Evolutionary conservation across 78 protist species (phyloP).

Genomic region (Paratrimastix pyriformis): DNA sequence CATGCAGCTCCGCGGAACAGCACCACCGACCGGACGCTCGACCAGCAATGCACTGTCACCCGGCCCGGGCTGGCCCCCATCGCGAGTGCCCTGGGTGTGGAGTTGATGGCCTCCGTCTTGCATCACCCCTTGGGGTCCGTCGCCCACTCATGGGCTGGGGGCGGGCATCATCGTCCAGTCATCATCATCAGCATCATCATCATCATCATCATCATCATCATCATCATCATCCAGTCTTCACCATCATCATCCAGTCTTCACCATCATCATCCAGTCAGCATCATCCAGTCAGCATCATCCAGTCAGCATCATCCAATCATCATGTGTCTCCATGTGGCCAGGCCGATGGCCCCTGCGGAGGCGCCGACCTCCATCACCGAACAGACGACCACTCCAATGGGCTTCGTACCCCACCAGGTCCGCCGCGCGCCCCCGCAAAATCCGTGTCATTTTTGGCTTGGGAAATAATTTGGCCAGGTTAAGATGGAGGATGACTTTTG

Average conservation of each 20-base stretch:
- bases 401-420: conserved; percentile 63
- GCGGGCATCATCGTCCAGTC: background rate
- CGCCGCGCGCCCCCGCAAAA: background rate
- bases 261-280: background rate
- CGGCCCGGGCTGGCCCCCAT: conserved; percentile 82
- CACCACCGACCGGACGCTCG: conserved; percentile 82
- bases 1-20: conserved; percentile 30
- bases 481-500: background rate
- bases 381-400: conserved; percentile 1
- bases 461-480: no score
- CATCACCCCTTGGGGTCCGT: conserved; percentile 58
- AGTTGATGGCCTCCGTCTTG: conserved; percentile 61
- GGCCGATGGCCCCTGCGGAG: no score
- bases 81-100: conserved; percentile 79
- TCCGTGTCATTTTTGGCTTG: no score
- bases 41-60: conserved; percentile 95
- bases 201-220: background rate
- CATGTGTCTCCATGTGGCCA: no score
- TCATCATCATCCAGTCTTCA: background rate
- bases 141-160: conserved; percentile 22
- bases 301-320: background rate
- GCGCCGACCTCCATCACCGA: no score
- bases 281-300: background rate
- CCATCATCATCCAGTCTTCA: background rate
- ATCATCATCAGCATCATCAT: background rate